A percentile compares a stretch with the other conserved stretches of the same genome.
Evolutionary conservation across 345 rosid species (phyloP).

Genomic region (Sisymbrium altissimum): DNA sequence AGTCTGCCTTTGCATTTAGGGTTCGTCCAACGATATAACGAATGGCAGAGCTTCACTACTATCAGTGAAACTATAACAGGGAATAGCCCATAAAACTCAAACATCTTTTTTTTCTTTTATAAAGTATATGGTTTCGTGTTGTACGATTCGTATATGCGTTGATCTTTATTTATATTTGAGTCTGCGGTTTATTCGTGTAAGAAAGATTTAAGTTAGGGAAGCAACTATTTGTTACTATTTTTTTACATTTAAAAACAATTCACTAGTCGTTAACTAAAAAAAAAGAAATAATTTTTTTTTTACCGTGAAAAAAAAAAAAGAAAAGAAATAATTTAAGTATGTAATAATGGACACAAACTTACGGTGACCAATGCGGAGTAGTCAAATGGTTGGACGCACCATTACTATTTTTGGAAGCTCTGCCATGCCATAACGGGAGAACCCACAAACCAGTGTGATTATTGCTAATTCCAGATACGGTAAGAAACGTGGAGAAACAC

Average conservation of each 20-base stretch:
- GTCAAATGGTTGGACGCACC: no score
- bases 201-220: background rate
- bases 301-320: no score
- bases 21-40: constrained; percentile 1
- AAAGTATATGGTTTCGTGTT: background rate
- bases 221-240: background rate
- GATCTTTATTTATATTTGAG: background rate
- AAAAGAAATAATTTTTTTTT: no score
- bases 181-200: background rate
- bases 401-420: no score
- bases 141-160: background rate
- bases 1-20: constrained; percentile 19
- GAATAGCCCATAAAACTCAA: background rate
- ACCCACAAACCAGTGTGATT: no score
- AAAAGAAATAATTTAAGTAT: no score
- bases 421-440: no score
- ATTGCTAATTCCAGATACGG: no score
- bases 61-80: background rate
- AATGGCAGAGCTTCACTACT: background rate
- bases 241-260: background rate
- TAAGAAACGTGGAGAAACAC: no score
- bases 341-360: no score
- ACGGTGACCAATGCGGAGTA: no score
- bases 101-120: background rate
- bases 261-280: no score